These are phyloP conservation scores for Petunia axillaris DNA, from an alignment of 257 asterid genomes.

Conservation along the genomic window DNA sequence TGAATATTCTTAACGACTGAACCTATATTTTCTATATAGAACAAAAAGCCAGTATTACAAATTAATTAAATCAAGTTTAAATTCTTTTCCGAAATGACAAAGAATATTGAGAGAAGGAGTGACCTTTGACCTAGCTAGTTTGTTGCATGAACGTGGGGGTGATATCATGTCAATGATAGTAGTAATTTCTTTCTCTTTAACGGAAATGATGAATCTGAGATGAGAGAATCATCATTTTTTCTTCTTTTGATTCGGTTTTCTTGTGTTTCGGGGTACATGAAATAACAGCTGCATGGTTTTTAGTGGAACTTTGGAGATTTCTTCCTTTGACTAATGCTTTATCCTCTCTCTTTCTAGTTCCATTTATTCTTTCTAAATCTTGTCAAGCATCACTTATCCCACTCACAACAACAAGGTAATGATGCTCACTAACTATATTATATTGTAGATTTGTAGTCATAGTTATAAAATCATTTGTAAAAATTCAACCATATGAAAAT, in stretches of 20 bases:
- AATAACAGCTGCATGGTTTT: slow-evolving; percentile 40
- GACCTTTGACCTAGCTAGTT: slow-evolving; percentile 8
- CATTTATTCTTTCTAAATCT: background rate
- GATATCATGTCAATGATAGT: slow-evolving; percentile 21
- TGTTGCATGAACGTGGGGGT: slow-evolving; percentile 14
- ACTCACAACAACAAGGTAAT: slow-evolving; percentile 33
- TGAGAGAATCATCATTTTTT: slow-evolving; percentile 19
- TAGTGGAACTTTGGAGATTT: slow-evolving; percentile 50
- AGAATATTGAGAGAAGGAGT: background rate
- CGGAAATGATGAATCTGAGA: slow-evolving; percentile 8
- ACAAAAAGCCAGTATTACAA: too few species aligned
- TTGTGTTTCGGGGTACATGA: slow-evolving; percentile 19
- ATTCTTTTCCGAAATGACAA: background rate
- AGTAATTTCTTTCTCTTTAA: slow-evolving; percentile 7
- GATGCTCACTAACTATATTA: slow-evolving; percentile 18
- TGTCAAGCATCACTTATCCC: slow-evolving; percentile 26
- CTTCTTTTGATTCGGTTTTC: slow-evolving; percentile 13
- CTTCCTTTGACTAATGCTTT: slow-evolving; percentile 22
- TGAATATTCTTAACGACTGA: too few species aligned
- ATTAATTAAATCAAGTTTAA: background rate
- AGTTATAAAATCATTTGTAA: slow-evolving; percentile 10
- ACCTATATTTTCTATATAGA: too few species aligned
- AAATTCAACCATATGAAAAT: slow-evolving; percentile 2
- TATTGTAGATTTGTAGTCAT: background rate
- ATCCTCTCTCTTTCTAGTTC: background rate